Base-by-base conservation (phyloP, 805 yeast species). In the Lipomyces orientalis region DNA sequence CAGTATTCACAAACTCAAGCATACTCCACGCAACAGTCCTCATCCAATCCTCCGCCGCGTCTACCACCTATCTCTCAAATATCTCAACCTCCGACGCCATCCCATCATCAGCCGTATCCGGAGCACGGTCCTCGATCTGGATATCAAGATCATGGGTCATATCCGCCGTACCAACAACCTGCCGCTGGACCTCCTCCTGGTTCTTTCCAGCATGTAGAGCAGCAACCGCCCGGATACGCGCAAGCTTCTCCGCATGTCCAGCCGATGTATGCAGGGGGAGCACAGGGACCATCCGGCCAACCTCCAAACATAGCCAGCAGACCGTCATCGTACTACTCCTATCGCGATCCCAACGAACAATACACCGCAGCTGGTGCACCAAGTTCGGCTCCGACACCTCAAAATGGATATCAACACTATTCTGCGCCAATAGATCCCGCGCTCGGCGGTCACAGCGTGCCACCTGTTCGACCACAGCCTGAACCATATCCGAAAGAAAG, bases 41-140 rank as follows among this genome's bases (percentile, higher is more conserved):
- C 58, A 8, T 22, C 43, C 14, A 29, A 31, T 9, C 31, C 34
- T 16, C 58, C 51, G 16, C 52, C 63, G 8, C 60, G 66, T 4
- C 37, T 66, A 35, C 70, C 70, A 4, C 70, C 70, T n/a, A 66
- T 66, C 7, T 66, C 70, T 8, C 70, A 66, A 12, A 8, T 66
- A 14, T 55, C 65, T 14, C 64, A 60, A 34, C 61, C 61, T n/a
- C 60, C 62, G 16, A 39, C 54, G 8, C 64, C 33, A 33, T 34
- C 64, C 46, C 19, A 6, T 55, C 54, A 34, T 29, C 60, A 52
- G 37, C 60, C 52, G 8, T 54, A 51, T 34, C 60, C 58, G 14
- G 65, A 43, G 12, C 49, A 43, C 22, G n/a, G 22, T n/a, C n/a
- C 49, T 43, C 49, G 49, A 16, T 6, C 49, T 43, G 49, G 49